These are phyloP conservation scores for Syzygium syzygioides DNA, from an alignment of 441 rosid genomes.

Conservation along the genomic window DNA sequence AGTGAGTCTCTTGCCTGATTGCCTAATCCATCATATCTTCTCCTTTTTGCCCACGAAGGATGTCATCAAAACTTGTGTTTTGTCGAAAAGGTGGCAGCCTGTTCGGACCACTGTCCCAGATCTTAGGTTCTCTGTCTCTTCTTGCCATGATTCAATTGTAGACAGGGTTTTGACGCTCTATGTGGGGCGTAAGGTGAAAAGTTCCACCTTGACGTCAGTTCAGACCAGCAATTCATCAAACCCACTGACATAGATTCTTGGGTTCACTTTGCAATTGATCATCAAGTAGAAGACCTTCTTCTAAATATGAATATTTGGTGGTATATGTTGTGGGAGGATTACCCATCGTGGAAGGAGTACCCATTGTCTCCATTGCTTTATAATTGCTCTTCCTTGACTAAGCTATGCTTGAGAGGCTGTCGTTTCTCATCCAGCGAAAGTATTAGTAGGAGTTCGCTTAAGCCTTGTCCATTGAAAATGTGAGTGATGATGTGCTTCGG, in stretches of 20 bases:
- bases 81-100: not conserved
- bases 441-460: not conserved
- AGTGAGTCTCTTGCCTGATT: not conserved
- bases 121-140: not conserved
- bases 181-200: not conserved
- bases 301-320: not conserved
- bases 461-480: not conserved
- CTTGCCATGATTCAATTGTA: not conserved
- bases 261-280: not conserved
- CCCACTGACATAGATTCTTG: not conserved
- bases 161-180: not conserved
- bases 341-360: not conserved
- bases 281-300: not conserved
- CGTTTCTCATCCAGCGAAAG: not conserved
- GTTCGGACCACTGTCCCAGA: not conserved
- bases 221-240: not conserved
- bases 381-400: not conserved
- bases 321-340: no score
- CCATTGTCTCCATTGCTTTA: not conserved
- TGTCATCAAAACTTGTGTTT: not conserved
- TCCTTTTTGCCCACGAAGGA: not conserved
- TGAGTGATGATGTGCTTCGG: not conserved
- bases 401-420: not conserved
- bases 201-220: not conserved
- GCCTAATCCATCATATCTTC: not conserved